Base-by-base conservation (phyloP, 2,329 filamentous ascomycete species). In the Botrytis deweyae region DNA sequence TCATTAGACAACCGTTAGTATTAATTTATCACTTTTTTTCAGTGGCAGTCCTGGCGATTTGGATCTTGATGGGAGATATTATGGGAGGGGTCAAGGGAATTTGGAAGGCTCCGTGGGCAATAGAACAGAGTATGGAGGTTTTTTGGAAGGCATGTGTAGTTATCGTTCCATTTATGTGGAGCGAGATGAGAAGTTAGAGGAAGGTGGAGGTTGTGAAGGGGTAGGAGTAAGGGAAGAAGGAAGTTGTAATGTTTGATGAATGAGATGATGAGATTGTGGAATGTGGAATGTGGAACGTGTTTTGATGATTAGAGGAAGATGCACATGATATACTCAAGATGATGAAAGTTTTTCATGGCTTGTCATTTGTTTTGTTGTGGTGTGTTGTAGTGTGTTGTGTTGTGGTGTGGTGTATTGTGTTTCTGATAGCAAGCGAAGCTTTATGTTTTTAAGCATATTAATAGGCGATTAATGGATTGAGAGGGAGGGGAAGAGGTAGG, bases 11-110 rank as follows among this genome's bases (percentile, higher is more conserved):
- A 72, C 96, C 96, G 0, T 83, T 90, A 70, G 88, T 94, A 58
- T 89, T 99, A 58, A 91, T 96, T 78, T 93, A 92, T 81, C 96
- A 99, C 83, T 99, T 99, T 85, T 99, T 98, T 84, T 89, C 91
- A 42, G 96, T 99, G 46, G 96, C 96, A 4, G 90, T 98, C 78
- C 88, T 97, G 77, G 90, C 92, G 40, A 94, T 98, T 77, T 97
- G 93, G 92, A 80, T 90, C 78, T 79, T 77, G 78, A 72, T 78
- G 77, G 46, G 70, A 22, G 77, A 82, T 20, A 83, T 89, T 74
- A 83, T 90, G 76, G 85, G 87, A 80, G 82, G 87, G 75, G 78
- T 86, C 1, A 85, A 85, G 0, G 65, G 79, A 76, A 79, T 89
- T 29, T 86, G 85, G 83, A 89, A 88, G 79, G 83, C 91, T 61